These are phyloP conservation scores for Pisolithus marmoratus DNA, from an alignment of 768 basidiomycete genomes.

Conservation along the genomic window DNA sequence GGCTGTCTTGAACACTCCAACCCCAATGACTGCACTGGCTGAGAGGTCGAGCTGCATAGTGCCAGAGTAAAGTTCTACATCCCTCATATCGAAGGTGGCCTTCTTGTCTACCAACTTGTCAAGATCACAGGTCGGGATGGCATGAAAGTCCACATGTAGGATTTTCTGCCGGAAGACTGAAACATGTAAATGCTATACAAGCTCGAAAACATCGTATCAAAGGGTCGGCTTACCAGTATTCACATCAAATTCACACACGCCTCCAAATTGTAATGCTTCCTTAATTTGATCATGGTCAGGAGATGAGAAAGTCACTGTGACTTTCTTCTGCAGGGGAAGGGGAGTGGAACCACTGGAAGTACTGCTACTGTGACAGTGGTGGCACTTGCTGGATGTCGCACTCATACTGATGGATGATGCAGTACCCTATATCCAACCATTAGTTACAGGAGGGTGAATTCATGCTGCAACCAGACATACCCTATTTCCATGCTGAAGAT, in stretches of 20 bases:
- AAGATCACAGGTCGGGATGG: neutral
- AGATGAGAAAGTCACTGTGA: neutral
- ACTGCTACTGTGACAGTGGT: neutral
- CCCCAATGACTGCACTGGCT: neutral
- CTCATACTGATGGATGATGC: too few relatives aligned
- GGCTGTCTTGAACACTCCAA: slow-evolving; percentile 5
- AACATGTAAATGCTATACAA: neutral
- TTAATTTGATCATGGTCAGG: slow-evolving; percentile 1
- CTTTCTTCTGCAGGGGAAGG: neutral
- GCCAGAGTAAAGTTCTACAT: neutral
- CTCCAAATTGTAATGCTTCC: neutral
- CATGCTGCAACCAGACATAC: neutral
- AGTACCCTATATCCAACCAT: too few relatives aligned
- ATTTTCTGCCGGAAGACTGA: neutral
- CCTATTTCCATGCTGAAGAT: neutral
- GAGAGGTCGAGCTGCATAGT: neutral
- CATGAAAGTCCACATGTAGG: neutral
- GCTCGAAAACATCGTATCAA: too few relatives aligned
- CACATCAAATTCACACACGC: neutral
- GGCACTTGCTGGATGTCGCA: too few relatives aligned
- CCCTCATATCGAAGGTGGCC: neutral
- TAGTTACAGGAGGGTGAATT: too few relatives aligned
- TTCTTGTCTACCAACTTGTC: neutral
- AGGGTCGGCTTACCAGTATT: neutral
- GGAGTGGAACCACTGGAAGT: neutral